Base-by-base conservation (phyloP, 2,329 filamentous ascomycete species). In the Sporothrix euskadiensis region DNA sequence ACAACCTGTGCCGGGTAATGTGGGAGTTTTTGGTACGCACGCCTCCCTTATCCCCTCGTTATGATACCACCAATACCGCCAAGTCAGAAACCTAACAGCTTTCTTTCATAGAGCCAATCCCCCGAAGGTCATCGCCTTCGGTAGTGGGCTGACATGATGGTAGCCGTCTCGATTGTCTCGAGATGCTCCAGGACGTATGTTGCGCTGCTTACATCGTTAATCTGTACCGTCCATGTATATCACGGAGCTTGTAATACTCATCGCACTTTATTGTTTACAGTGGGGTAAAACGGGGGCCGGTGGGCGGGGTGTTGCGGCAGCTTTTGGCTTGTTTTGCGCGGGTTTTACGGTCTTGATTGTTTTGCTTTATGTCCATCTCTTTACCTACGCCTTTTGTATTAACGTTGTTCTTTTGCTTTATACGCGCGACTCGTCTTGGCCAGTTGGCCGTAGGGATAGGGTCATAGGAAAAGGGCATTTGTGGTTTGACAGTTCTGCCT, bases 1-100 rank as follows among this genome's bases (percentile, higher is more conserved):
- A 98, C 77, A 84, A 85, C 39, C 87, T 98, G 52, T 92, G 96
- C 80, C 97, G 96, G 83, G 94, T 94, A 89, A 90, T 99, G 74
- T 98, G 95, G 95, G 95, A 98, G 75, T 97, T 96, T 80, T 80
- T 89, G 78, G 87, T 86, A 81, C 81, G 83, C 81, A 9, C 22
- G 10, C 19, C 59, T 32, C 32, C 61, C 14, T 47, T 32, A 16
- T 26, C 39, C n/a, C n/a, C 9, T 9, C 39, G 8, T 35, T 9
- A 26, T 49, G 14, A 30, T 49, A 16, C 49, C n/a, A 4, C 8
- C 8, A 2, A 41, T 7, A 4, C 26, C 16, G 3, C 16, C 49
- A 14, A 26, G 1, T 32, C 44, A 22, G 22, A 9, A 56, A 12
- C 14, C n/a, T 22, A 12, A 19, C 6, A 2, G 35, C 47, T 57